Evolutionary conservation across 2,329 filamentous ascomycete genomes (phyloP), one percentile per base, ranked within the genome.

Genomic region (Talaromyces verruculosus): DNA sequence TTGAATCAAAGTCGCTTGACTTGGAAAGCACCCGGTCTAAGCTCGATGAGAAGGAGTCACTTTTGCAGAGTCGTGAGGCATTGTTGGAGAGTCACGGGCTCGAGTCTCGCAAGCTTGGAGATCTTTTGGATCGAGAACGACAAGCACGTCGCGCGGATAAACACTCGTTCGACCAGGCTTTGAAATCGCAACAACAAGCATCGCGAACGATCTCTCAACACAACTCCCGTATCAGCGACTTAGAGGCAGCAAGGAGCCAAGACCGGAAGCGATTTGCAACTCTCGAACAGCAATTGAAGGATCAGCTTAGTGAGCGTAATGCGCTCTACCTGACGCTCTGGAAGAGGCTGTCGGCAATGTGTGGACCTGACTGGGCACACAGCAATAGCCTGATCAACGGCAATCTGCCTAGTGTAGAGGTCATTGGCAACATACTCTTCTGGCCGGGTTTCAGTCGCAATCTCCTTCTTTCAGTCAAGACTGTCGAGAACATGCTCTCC

Each of bases 331-430:
- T 97, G 25, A 85, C 88, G n/a, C 82, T 98, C 5, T 99, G 95
- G 95, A 94, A 94, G 69, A 87, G 91, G 55, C 84, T 99, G 8
- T 93, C 92, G 3, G 85, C 87, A 0, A 84, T 98, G 51, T 98
- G 95, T 72, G 95, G 95, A 11, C 86, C 88, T 0, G 95, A 98
- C 74, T 99, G 95, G 94, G 88, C 91, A 4, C 91, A 97, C 76
- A 88, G 90, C 72, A 93, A 98, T 77, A 90, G 90, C 65, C 87
- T 97, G 28, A 91, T 98, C 74, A 94, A 95, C 72, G 92, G 93
- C 22, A 91, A 94, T 67, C 81, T 96, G 6, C 92, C 93, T 0
- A 92, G 90, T 13, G 84, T 96, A 39, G 94, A 97, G 73, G 89
- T 93, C 15, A 91, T 99, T 68, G 88, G 89, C 0, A 93, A 89